Percentiles rank a stretch among this genome's conserved stretches.
These are phyloP conservation scores for Neurospora sp. DNA, from an alignment of 495 filamentous ascomycete species.

Conservation along the genomic window DNA sequence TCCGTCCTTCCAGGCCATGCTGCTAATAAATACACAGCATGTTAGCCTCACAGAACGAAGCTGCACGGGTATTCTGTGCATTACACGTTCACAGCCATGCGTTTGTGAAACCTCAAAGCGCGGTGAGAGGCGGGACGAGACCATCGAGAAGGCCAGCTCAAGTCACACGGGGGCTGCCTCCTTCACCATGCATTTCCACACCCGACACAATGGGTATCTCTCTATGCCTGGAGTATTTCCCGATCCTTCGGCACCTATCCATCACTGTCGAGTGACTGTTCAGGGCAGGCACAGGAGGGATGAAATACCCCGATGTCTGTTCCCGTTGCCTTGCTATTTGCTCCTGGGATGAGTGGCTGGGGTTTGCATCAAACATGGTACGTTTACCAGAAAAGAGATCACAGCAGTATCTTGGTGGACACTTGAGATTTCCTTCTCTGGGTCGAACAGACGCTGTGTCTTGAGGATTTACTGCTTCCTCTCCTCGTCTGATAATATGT, in stretches of 20 bases:
- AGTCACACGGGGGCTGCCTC: neutral
- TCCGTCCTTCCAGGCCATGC: neutral
- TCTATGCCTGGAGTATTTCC: neutral
- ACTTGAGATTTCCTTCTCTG: neutral
- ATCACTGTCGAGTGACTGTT: neutral
- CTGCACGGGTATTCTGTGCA: neutral
- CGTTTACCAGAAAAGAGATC: neutral
- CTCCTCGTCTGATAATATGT: neutral
- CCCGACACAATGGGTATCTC: neutral
- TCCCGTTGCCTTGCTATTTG: neutral
- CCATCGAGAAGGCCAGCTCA: neutral
- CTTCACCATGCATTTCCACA: neutral
- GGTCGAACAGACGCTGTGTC: neutral
- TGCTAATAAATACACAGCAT: neutral
- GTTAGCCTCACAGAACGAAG: neutral
- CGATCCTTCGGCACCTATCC: neutral
- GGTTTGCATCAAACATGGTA: neutral
- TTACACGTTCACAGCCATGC: neutral
- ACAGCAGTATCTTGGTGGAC: neutral
- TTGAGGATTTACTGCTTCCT: neutral
- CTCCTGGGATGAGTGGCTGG: neutral
- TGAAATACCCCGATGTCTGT: neutral
- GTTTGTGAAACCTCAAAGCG: slow-evolving; percentile 16
- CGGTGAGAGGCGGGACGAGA: slow-evolving; percentile 8
- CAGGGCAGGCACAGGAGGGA: neutral